Base-by-base conservation (phyloP, 176 grass and related monocot genomes). In the Aegilops tauschii region DNA sequence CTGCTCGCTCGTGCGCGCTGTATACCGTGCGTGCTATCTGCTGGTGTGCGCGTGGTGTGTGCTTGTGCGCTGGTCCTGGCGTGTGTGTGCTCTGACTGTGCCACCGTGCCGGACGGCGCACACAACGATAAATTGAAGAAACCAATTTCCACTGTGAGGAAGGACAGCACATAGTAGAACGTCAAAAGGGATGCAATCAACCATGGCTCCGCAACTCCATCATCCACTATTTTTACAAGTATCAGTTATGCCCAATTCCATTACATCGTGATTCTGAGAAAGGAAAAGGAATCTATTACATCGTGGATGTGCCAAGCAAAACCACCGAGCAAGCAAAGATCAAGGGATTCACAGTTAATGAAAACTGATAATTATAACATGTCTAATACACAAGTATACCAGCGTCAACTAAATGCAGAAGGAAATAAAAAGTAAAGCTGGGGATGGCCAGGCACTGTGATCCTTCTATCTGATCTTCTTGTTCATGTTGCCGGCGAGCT, bases 401-500 rank as follows among this genome's bases (percentile, higher is more conserved):
- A 75, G 80, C 30, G 56, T 59, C 67, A 80, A 12, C 52, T 50
- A n/a, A 54, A 44, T 59, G 56, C 69, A 67, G 35, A 74, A 35
- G 9, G 14, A 86, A 58, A 88, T 45, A 10, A 49, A 36, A 13
- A 68, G 18, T 3, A 81, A 66, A 59, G 61, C 54, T 42, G 30
- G 58, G 77, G 81, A 83, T 28, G 78, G 44, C 5, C 56, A 50
- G n/a, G 69, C 11, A 23, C 18, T 27, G 49, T 23, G 37, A 9
- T 78, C 37, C 23, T 75, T 61, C 80, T 90, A 93, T 79, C 82
- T 87, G 18, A 64, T 95, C 80, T 96, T 98, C 92, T 98, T 98
- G 87, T 93, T 96, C 90, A 98, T 82, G 86, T 85, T 91, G 71
- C 84, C 61, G 25, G 77, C 88, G 11, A 98, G 87, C 77, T 96